These are phyloP conservation scores for Boletellus sp. DNA, from an alignment of 1,284 basidiomycete genomes.

Conservation along the genomic window DNA sequence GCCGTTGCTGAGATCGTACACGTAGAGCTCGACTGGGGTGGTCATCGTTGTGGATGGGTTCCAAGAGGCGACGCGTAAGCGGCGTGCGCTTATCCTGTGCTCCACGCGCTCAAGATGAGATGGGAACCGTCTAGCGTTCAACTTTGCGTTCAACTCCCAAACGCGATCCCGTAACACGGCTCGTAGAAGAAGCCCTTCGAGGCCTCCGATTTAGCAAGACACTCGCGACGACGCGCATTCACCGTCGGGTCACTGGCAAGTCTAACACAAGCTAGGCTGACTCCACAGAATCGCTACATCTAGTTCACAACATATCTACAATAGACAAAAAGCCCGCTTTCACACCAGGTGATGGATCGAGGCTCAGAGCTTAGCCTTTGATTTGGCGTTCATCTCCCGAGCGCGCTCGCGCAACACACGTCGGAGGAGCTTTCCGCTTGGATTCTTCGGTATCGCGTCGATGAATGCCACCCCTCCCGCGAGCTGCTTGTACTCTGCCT, in stretches of 20 bases:
- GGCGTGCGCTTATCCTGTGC: neutral
- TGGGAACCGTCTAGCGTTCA: slow-evolving; percentile 18
- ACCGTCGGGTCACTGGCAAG: too few relatives aligned
- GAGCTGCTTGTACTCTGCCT: slow-evolving; percentile 60
- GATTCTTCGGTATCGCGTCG: slow-evolving; percentile 54
- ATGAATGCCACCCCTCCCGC: slow-evolving; percentile 54
- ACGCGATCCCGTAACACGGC: slow-evolving; percentile 53
- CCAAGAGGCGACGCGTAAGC: slow-evolving; percentile 13
- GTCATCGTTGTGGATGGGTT: slow-evolving; percentile 20
- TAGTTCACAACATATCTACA: too few relatives aligned
- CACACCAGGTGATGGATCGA: too few relatives aligned
- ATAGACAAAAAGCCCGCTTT: too few relatives aligned
- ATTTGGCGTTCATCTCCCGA: slow-evolving; percentile 27
- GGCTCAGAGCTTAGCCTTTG: slow-evolving; percentile 24
- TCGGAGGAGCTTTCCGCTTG: slow-evolving; percentile 57
- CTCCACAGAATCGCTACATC: too few relatives aligned
- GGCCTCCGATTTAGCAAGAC: too few relatives aligned
- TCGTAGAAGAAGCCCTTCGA: slow-evolving; percentile 56
- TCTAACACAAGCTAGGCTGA: too few relatives aligned
- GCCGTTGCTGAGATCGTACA: slow-evolving; percentile 89
- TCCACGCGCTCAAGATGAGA: slow-evolving; percentile 14
- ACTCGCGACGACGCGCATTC: too few relatives aligned
- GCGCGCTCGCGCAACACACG: slow-evolving; percentile 54
- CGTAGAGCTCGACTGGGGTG: slow-evolving; percentile 67
- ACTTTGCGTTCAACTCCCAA: slow-evolving; percentile 27